Evolutionary conservation across 805 yeast genomes (phyloP), one percentile per base, ranked within the genome.

Genomic region (Candida tibetensis): DNA sequence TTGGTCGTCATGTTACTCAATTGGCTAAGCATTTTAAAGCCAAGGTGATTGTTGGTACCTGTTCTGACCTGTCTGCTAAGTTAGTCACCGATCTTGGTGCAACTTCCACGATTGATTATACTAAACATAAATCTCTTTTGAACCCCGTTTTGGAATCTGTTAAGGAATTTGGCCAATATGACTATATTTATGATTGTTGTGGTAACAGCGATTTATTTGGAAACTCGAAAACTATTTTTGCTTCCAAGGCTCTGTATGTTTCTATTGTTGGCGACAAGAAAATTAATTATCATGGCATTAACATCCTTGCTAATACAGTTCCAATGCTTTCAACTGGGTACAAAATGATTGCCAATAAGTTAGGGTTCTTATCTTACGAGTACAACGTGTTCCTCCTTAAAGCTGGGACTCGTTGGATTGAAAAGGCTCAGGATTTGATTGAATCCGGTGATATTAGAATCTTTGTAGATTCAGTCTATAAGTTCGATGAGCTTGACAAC

Each of bases 121-220:
- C 71, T 17, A 62, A 68, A 31, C 71, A 71, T 22, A 58, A 61
- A 39, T 48, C 56, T 13, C 35, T 64, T 18, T 39, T 53, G 30
- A 59, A 53, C 27, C 54, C 62, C 25, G 60, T 63, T 1, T 58
- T 65, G 27, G 70, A 70, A 34, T 51, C 67, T 1, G 55, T 58
- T 22, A 56, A 39, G 47, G 57, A 38, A 34, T 51, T 32, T 36
- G 69, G 47, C 34, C 64, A 72, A 44, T 85, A 79, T 49, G 87
- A 83, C 51, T 53, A 74, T 8, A 76, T 85, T 30, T 53, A 79
- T 19, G 95, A 86, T 60, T 71, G 82, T 37, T 77, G 76, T 36
- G 90, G 95, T 27, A 76, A 74, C 38, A 54, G 55, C 17, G 76
- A 72, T 14, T 69, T 81, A 15, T 66, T 78, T 37, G 55, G 64